Conservation (phyloP, 768 basidiomycete genomes). For the Boletales sp. region DNA sequence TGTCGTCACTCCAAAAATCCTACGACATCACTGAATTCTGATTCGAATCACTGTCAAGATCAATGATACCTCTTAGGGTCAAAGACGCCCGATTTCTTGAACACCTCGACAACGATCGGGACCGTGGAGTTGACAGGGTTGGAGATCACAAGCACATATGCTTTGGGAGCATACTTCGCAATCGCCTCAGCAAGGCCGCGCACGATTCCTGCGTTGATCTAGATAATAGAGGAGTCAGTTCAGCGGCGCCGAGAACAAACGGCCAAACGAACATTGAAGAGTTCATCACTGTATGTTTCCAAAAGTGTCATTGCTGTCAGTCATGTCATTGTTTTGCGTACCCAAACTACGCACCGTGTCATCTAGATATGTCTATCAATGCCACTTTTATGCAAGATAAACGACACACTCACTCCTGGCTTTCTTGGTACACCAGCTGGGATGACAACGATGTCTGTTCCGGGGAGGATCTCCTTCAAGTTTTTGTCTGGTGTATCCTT, state of each 20-base stretch:
- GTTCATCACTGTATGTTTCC: conserved; percentile 65
- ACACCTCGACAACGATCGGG: conserved; percentile 91
- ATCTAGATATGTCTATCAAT: conserved; percentile 34
- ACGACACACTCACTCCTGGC: conserved; percentile 64
- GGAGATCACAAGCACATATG: conserved; percentile 93
- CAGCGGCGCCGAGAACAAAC: background rate
- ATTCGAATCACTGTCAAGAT: background rate
- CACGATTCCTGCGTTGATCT: conserved; percentile 99
- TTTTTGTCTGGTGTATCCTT: conserved; percentile 51
- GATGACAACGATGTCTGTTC: conserved; percentile 89
- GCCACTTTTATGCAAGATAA: background rate
- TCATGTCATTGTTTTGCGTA: conserved; percentile 1
- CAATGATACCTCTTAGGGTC: conserved; percentile 78
- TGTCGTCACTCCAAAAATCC: conserved; percentile 96
- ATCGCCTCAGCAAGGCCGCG: conserved; percentile 89
- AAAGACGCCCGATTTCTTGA: conserved; percentile 90
- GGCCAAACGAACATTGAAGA: conserved; percentile 73
- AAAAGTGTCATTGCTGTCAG: conserved; percentile 2
- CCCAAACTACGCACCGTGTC: conserved; percentile 40
- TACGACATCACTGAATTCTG: conserved; percentile 29
- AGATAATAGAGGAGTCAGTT: conserved; percentile 2
- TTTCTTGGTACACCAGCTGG: conserved; percentile 97
- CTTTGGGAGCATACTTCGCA: conserved; percentile 80
- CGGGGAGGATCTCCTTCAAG: conserved; percentile 75
- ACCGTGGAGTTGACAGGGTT: conserved; percentile 99